Base-by-base conservation (phyloP, 2,329 filamentous ascomycete species). In the Fonsecaea multimorphosa region DNA sequence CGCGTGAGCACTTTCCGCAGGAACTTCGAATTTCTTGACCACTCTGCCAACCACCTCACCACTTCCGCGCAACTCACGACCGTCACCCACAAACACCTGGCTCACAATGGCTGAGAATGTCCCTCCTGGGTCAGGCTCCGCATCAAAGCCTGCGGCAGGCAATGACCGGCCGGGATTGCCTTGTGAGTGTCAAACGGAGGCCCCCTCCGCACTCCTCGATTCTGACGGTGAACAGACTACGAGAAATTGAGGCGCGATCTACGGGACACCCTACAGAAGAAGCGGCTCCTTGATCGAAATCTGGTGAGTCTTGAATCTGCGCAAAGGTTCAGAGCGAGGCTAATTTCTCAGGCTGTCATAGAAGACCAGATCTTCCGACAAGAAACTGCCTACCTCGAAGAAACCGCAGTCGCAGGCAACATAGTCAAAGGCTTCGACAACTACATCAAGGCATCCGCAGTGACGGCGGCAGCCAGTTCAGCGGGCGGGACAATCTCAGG, bases 401-500 rank as follows among this genome's bases (percentile, higher is more conserved):
- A 92, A 74, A 96, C 93, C 3, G 89, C 89, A 14, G 87, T 84
- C 72, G 86, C 86, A 22, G 95, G 95, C 52, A 99, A 99, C 81
- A 98, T 99, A 76, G 94, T 99, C 77, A 93, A 91, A 56, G 95
- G 95, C 24, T 99, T 99, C 78, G 95, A 99, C 78, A 96, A 93
- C 76, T 99, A 98, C 81, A 96, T 97, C 83, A 99, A 99, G 79
- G 93, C 92, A 61, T 86, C 85, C 19, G 85, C 86, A 8, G 86
- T 87, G 11, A 58, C 66, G 9, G 59, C 61, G 11, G 65, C 69
- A 9, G 64, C 64, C 9, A 69, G 27, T 61, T 63, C 63, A 77
- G 90, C 74, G 86, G 88, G 73, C 86, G 90, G 76, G n/a, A 73
- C 72, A 32, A 69, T 73, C 29, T 71, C 68, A 52, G 72, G 70